phyloP scores from a whole-genome alignment of 108 stramenopile species.

The Cyclotella kingstonii region DNA sequence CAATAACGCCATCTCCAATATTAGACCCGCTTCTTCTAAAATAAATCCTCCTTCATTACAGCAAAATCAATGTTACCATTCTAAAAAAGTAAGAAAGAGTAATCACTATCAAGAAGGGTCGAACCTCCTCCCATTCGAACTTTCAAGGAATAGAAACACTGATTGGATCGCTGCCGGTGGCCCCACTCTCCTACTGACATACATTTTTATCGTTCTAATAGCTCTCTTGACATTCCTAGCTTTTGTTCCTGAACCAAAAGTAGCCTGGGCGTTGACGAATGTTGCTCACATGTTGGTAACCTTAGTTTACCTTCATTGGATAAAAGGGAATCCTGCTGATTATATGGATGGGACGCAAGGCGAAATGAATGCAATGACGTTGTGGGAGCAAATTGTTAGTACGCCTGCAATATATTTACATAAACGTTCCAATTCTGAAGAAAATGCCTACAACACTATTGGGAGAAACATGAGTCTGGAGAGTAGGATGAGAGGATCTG shows the following conservation, averaged over 20 bases:
- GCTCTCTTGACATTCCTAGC: slow-evolving; percentile 56
- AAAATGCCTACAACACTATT: not conserved
- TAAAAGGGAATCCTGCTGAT: slow-evolving; percentile 78
- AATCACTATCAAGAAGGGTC: slow-evolving; percentile 15
- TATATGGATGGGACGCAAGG: slow-evolving; percentile 73
- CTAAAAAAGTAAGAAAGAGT: too few relatives aligned
- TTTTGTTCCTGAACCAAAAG: slow-evolving; percentile 46
- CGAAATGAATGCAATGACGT: slow-evolving; percentile 82
- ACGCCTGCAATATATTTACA: slow-evolving; percentile 32
- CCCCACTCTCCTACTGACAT: slow-evolving; percentile 52
- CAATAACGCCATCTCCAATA: not conserved
- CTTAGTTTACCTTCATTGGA: slow-evolving; percentile 82
- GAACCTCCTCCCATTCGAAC: slow-evolving; percentile 76
- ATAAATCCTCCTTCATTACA: not conserved
- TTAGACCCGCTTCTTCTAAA: not conserved
- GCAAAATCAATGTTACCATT: slow-evolving; percentile 6
- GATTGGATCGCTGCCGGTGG: slow-evolving; percentile 54
- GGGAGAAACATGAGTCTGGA: slow-evolving; percentile 1
- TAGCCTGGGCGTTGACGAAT: slow-evolving; percentile 72
- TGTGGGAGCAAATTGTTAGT: slow-evolving; percentile 81
- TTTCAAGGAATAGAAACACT: slow-evolving; percentile 61
- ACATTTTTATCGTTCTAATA: slow-evolving; percentile 57
- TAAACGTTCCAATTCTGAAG: not conserved
- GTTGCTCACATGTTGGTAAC: slow-evolving; percentile 59
- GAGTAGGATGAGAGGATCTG: not conserved